Conservation (phyloP, 768 basidiomycete species). For the Boletus insuetus region DNA sequence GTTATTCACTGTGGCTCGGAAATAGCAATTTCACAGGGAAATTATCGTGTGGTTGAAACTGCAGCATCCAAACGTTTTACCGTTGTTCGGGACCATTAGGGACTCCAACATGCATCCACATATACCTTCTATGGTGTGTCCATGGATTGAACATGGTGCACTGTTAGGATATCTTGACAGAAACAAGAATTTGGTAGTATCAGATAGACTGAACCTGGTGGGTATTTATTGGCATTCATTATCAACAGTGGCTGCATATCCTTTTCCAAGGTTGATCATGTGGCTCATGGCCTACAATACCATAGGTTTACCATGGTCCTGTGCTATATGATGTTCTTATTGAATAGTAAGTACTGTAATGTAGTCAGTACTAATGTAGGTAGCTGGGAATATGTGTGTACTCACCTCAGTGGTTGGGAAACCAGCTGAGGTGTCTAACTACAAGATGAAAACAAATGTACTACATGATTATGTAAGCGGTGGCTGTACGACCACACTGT, state of each 20-base stretch:
- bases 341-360: no score
- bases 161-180: not conserved
- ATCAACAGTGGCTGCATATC: not conserved
- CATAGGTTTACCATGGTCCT: not conserved
- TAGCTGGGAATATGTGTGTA: no score
- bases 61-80: not conserved
- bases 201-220: not conserved
- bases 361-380: no score
- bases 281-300: conserved; percentile 1
- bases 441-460: no score
- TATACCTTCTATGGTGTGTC: not conserved
- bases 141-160: not conserved
- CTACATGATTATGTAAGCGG: no score
- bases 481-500: no score
- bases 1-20: not conserved
- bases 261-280: not conserved
- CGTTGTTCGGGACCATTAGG: not conserved
- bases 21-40: not conserved
- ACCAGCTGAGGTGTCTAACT: no score
- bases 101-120: not conserved
- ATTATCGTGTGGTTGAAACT: not conserved
- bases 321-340: not conserved
- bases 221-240: not conserved
- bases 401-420: no score
- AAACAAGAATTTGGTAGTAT: not conserved